Evolutionary conservation across 176 grass and related monocot genomes (phyloP), one percentile per base, ranked within the genome.

Genomic region (Tillandsia leiboldiana): DNA sequence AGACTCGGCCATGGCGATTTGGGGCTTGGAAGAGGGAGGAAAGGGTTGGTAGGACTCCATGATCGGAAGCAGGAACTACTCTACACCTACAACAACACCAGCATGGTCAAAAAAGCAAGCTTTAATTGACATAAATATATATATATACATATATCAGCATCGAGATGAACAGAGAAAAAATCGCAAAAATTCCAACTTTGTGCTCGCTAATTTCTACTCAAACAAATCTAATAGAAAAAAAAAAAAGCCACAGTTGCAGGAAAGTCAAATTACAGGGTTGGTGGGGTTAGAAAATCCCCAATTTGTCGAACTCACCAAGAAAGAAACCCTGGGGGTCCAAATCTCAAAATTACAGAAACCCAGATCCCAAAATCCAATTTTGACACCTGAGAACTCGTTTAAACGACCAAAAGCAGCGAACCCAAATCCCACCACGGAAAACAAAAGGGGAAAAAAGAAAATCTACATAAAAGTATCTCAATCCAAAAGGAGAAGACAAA

Each of bases 11-110:
- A n/a, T 67, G 64, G 13, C 64, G 48, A 28, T 13, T 47, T 29
- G 14, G 29, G 64, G 15, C 29, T 67, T 67, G 13, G 10, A 67
- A 28, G 64, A 67, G 29, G 64, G 64, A 47, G 64, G 18, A 67
- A 67, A 67, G 3, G 64, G 64, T 48, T 67, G 64, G 64, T 67
- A 67, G 26, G 28, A 67, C 4, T 67, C 29, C 64, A 67, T 49
- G 26, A 48, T 17, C 3, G 2, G 13, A 48, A 8, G 12, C 9
- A 48, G 28, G 33, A 67, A 67, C 28, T 20, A n/a, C 27, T 24
- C 27, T 24, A 24, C 24, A 9, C 58, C 58, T 26, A 11, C 8
- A 2, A 61, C 11, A 5, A 24, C 17, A 63, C 24, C 17, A 42
- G 33, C 33, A 42, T 7, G 33, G 33, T 4, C 70, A 56, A 70